Evolutionary conservation across 2,329 filamentous ascomycete genomes (phyloP).

Genomic region (Talaromyces sp.): DNA sequence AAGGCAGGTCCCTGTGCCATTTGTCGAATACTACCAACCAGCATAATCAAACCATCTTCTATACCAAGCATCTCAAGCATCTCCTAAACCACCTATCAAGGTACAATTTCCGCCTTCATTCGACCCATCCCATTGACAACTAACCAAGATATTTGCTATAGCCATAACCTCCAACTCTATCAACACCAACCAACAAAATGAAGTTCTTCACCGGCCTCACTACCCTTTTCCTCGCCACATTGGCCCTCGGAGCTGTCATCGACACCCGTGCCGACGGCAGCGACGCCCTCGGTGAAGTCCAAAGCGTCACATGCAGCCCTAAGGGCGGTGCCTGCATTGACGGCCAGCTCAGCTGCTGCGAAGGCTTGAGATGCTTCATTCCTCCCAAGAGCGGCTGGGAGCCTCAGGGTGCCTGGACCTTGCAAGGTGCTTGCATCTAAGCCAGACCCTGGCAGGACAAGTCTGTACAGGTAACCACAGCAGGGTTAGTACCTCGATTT

Average conservation of each 20-base stretch:
- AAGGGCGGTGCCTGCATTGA: constrained; percentile 9
- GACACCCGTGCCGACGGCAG: constrained; percentile 6
- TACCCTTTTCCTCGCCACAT: constrained; percentile 10
- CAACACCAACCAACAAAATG: constrained; percentile 7
- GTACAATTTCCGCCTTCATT: not conserved
- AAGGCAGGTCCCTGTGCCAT: not conserved
- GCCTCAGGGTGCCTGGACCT: not conserved
- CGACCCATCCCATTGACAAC: no score
- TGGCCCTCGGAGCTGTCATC: constrained; percentile 12
- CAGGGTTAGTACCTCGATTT: not conserved
- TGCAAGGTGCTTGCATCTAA: constrained; percentile 12
- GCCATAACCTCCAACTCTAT: not conserved
- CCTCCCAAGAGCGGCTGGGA: constrained; percentile 13
- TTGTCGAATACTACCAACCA: not conserved
- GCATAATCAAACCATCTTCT: not conserved
- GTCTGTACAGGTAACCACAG: not conserved
- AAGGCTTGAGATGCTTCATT: constrained; percentile 8
- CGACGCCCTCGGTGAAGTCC: not conserved
- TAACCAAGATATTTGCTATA: no score
- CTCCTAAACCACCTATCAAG: no score
- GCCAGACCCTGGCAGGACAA: not conserved
- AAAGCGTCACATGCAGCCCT: constrained; percentile 1
- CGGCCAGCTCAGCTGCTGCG: not conserved
- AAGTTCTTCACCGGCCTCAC: constrained; percentile 14
- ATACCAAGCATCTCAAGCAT: no score